phyloP scores from a whole-genome alignment of 495 filamentous ascomycete species.

The Pseudoneurospora amorphoporcata region DNA sequence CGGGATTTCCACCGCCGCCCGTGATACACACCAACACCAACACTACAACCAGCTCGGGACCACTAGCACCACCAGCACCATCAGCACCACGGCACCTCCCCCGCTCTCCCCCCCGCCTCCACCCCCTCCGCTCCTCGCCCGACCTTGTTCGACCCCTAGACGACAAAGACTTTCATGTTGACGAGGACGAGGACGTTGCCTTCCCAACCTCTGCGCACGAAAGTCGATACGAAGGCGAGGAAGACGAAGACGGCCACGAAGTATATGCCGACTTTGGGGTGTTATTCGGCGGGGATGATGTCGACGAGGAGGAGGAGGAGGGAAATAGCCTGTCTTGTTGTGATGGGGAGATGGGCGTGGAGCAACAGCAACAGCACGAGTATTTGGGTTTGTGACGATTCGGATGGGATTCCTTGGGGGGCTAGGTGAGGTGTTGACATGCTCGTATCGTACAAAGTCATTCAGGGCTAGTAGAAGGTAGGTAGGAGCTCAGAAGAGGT shows the following conservation, averaged over 20 bases:
- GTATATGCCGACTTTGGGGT: conserved; percentile 41
- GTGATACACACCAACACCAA: background rate
- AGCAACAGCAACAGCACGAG: background rate
- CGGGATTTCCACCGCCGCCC: background rate
- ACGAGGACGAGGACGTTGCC: conserved; percentile 21
- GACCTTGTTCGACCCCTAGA: conserved; percentile 11
- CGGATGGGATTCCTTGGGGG: conserved; percentile 27
- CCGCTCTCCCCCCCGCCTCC: conserved; percentile 11
- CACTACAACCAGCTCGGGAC: background rate
- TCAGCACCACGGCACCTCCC: conserved; percentile 7
- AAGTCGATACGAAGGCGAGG: conserved; percentile 30
- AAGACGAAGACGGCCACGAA: conserved; percentile 28
- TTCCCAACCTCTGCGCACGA: conserved; percentile 36
- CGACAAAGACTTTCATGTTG: conserved; percentile 9
- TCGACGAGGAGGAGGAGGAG: conserved; percentile 12
- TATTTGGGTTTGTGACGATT: conserved; percentile 10
- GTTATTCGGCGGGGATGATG: conserved; percentile 27
- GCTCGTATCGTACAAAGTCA: too few relatives aligned
- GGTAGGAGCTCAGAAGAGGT: too few relatives aligned
- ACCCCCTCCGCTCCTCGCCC: conserved; percentile 17
- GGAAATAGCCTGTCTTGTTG: background rate
- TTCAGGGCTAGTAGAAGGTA: too few relatives aligned
- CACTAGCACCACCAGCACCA: background rate
- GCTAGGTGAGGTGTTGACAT: conserved; percentile 17
- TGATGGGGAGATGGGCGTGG: background rate